Conservation (phyloP, 2,329 filamentous ascomycete genomes). For the Fusarium nodosum region DNA sequence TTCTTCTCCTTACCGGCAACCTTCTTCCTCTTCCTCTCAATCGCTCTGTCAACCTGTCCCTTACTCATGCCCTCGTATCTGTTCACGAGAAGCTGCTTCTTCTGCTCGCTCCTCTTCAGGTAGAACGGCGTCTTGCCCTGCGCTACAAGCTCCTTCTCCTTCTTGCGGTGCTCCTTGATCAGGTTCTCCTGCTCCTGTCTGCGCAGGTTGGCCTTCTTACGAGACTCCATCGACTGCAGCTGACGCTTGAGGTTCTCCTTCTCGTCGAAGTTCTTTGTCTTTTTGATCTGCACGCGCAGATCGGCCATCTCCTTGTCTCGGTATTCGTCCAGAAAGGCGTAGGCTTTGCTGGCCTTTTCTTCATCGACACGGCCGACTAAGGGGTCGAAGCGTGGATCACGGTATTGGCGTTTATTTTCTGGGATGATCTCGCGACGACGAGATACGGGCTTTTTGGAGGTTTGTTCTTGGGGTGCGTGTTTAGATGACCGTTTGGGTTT, state of each 20-base stretch:
- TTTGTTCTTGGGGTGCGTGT: constrained; percentile 87
- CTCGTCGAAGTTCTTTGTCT: constrained; percentile 72
- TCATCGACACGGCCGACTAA: constrained; percentile 67
- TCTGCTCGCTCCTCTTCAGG: constrained; percentile 91
- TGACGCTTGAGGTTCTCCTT: constrained; percentile 79
- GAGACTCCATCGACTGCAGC: constrained; percentile 83
- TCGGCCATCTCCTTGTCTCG: constrained; percentile 84
- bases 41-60: constrained; percentile 84
- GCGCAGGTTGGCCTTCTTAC: constrained; percentile 76
- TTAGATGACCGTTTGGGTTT: constrained; percentile 72
- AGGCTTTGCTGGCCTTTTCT: constrained; percentile 75
- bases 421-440: constrained; percentile 81
- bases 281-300: constrained; percentile 75
- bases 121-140: constrained; percentile 95
- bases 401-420: constrained; percentile 68
- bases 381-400: constrained; percentile 92
- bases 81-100: constrained; percentile 84
- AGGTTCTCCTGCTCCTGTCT: constrained; percentile 79
- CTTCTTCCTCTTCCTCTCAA: constrained; percentile 93
- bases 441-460: constrained; percentile 86
- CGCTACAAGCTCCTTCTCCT: constrained; percentile 86
- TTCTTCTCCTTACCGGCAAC: constrained; percentile 86
- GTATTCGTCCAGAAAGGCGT: constrained; percentile 90
- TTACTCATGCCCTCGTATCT: constrained; percentile 87
- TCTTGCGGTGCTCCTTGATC: constrained; percentile 79